Evolutionary conservation across 257 asterid genomes (phyloP).

Genomic region (Solanum ossicruentum): DNA sequence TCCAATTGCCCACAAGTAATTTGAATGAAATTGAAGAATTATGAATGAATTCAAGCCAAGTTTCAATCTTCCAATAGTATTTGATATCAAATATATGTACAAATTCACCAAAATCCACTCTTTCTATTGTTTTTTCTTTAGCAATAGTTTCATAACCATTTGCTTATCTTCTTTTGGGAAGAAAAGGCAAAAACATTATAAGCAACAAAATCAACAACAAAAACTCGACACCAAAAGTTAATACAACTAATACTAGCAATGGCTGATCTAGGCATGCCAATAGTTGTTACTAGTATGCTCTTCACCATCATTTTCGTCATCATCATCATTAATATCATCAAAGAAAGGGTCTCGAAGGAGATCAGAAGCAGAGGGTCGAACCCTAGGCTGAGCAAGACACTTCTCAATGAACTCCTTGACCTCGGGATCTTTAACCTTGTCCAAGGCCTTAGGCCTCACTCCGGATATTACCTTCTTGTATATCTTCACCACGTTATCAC

Average conservation of each 20-base stretch:
- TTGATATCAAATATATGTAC: background rate
- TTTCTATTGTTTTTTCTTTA: background rate
- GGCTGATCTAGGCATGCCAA: background rate
- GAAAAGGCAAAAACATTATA: background rate
- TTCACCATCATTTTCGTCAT: constrained; percentile 20
- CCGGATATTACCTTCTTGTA: constrained; percentile 66
- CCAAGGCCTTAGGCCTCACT: constrained; percentile 59
- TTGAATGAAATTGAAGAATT: background rate
- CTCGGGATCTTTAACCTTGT: constrained; percentile 51
- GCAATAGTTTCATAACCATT: background rate
- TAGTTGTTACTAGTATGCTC: background rate
- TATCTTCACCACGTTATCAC: constrained; percentile 56
- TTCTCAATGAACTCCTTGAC: constrained; percentile 55
- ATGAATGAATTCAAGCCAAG: background rate
- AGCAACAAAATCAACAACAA: background rate
- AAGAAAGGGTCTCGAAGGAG: constrained; percentile 60
- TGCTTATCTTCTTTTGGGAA: background rate
- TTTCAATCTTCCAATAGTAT: background rate
- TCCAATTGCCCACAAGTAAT: background rate
- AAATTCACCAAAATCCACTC: background rate
- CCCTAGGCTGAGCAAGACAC: constrained; percentile 59
- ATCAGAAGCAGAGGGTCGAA: constrained; percentile 62
- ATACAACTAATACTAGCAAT: background rate
- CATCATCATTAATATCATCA: constrained; percentile 41
- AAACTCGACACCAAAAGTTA: background rate